These are phyloP conservation scores for Phytophthora boehmeriae DNA, from an alignment of 352 stramenopile species.

Conservation along the genomic window DNA sequence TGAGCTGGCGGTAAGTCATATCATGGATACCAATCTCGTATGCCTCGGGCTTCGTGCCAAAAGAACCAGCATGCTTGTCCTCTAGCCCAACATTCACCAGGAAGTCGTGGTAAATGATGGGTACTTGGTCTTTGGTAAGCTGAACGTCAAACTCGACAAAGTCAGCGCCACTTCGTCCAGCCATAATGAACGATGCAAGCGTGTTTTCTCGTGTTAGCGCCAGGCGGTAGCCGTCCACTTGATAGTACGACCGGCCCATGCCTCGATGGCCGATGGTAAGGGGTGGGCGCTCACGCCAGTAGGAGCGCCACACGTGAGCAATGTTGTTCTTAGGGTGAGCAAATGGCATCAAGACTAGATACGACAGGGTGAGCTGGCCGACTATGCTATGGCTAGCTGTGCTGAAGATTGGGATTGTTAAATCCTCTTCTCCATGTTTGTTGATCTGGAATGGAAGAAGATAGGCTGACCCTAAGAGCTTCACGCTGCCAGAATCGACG, in stretches of 20 bases:
- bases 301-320: constrained; percentile 60
- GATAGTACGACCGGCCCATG: constrained; percentile 80
- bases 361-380: constrained; percentile 59
- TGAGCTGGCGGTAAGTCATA: constrained; percentile 67
- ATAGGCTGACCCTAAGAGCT: constrained; percentile 43
- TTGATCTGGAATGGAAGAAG: constrained; percentile 59
- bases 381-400: constrained; percentile 20
- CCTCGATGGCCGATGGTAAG: constrained; percentile 73
- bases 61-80: constrained; percentile 49
- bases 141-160: constrained; percentile 89
- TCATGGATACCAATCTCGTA: constrained; percentile 78
- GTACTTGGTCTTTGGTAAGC: constrained; percentile 76
- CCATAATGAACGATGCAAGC: constrained; percentile 74
- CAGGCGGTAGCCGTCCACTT: constrained; percentile 61
- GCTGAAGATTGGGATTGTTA: constrained; percentile 62
- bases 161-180: constrained; percentile 66
- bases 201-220: constrained; percentile 80
- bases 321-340: constrained; percentile 63
- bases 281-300: constrained; percentile 64
- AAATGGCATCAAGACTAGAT: constrained; percentile 62
- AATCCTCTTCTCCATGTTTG: constrained; percentile 52
- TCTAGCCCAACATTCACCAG: constrained; percentile 68
- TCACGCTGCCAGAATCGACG: constrained; percentile 18
- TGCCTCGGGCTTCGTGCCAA: constrained; percentile 54
- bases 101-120: constrained; percentile 85